A percentile compares a stretch with the other conserved stretches of the same genome.
Conservation (phyloP, 768 basidiomycete species). For the Hypholoma fasciculare region DNA sequence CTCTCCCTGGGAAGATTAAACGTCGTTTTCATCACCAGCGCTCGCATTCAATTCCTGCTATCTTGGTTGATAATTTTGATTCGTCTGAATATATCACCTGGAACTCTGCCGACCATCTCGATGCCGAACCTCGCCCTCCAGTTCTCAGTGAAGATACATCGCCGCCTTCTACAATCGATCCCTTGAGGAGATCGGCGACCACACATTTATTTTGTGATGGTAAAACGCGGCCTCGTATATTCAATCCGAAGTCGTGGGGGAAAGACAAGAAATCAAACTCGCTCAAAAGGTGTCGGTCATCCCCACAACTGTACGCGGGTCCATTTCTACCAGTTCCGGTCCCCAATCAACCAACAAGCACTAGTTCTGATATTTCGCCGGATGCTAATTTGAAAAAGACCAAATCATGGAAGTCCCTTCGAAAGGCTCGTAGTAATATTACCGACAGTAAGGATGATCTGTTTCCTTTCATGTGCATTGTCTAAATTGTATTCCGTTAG, state of each 20-base stretch:
- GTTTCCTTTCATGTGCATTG: slow-evolving; percentile 10
- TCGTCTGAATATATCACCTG: slow-evolving; percentile 12
- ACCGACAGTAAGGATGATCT: background rate
- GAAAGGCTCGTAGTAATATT: slow-evolving; percentile 19
- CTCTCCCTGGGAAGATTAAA: background rate
- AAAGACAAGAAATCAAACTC: slow-evolving; percentile 25
- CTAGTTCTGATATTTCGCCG: background rate
- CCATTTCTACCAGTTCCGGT: slow-evolving; percentile 3
- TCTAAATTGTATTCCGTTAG: background rate
- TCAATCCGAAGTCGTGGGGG: slow-evolving; percentile 14
- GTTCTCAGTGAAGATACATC: background rate
- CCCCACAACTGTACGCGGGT: slow-evolving; percentile 24
- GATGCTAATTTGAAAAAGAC: slow-evolving; percentile 10
- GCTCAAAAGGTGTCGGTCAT: slow-evolving; percentile 22
- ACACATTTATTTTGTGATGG: background rate
- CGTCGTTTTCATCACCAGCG: slow-evolving; percentile 4
- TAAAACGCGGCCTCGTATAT: background rate
- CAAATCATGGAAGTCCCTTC: slow-evolving; percentile 14
- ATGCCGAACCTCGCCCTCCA: background rate
- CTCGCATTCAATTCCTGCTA: slow-evolving; percentile 22
- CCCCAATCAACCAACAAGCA: slow-evolving; percentile 9
- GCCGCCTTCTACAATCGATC: slow-evolving; percentile 7
- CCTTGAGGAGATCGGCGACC: slow-evolving; percentile 5
- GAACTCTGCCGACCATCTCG: slow-evolving; percentile 7
- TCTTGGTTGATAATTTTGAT: slow-evolving; percentile 24